These are phyloP conservation scores for Vigna reflexopilosa DNA, from an alignment of 306 rosid genomes.

Conservation along the genomic window DNA sequence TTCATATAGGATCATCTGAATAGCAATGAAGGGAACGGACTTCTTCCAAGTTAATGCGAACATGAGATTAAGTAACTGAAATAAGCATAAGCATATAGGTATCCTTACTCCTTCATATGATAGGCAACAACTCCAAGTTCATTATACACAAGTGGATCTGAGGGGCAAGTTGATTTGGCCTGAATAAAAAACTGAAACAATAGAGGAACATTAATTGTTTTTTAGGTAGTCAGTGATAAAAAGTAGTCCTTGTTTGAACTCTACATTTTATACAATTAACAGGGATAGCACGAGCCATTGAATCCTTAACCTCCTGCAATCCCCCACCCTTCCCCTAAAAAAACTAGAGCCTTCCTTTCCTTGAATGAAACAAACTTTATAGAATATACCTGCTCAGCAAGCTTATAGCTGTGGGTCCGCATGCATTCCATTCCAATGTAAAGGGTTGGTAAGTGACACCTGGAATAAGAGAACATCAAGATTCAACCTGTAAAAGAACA, in stretches of 20 bases:
- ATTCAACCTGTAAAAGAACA: conserved; percentile 67
- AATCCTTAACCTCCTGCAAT: no score
- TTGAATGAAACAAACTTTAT: conserved; percentile 16
- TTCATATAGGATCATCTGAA: conserved; percentile 24
- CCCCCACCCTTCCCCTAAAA: not conserved
- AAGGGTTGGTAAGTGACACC: conserved; percentile 97
- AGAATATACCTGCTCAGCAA: conserved; percentile 87
- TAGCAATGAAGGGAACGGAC: conserved; percentile 7
- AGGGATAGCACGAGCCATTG: not conserved
- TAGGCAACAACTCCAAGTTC: conserved; percentile 99
- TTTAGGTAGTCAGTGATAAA: conserved; percentile 30
- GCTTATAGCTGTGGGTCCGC: conserved; percentile 98
- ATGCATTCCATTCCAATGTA: conserved; percentile 99
- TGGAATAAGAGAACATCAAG: conserved; percentile 81
- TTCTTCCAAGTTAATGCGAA: not conserved
- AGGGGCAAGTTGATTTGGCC: conserved; percentile 87
- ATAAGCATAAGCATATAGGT: conserved; percentile 28
- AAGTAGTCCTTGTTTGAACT: conserved; percentile 23
- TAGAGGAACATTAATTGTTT: conserved; percentile 37
- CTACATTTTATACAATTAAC: not conserved
- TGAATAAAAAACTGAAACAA: conserved; percentile 78
- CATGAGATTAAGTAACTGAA: conserved; percentile 8
- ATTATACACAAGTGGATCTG: conserved; percentile 92
- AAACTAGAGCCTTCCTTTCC: not conserved
- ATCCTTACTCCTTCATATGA: conserved; percentile 88